Evolutionary conservation across 352 stramenopile genomes (phyloP), one percentile per base, ranked within the genome.

Genomic region (Globisporangium rhizosaccharum): DNA sequence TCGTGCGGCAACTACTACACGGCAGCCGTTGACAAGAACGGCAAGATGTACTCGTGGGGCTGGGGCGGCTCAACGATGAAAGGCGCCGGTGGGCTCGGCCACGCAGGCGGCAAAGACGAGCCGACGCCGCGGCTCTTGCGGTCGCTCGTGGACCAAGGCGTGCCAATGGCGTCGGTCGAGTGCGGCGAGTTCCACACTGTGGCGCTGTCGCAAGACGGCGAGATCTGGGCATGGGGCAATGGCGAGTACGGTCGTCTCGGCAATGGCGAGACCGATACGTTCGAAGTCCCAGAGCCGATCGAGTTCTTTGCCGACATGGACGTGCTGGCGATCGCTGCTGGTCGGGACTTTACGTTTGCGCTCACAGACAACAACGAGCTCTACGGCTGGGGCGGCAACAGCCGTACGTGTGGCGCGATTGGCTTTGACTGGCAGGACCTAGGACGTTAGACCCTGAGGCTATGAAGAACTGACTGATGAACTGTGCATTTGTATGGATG

Each of bases 371-470:
- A 85, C 10, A 89, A 90, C 60, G 78, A 92, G 53, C 69, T 98
- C 18, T 97, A 91, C 58, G 87, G 79, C 51, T 98, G 92, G 92
- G 92, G 92, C 57, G 86, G 85, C 67, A 98, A 98, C 73, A 96
- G 94, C 64, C 79, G 82, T 92, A 82, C 68, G 85, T 88, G 57
- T 48, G 1, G 33, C 28, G 28, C 28, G 23, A 23, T 33, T 36
- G 46, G 3, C 18, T 37, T 25, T 65, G n/a, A 70, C 6, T 39
- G 7, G 5, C 33, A 39, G 33, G 8, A 12, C 8, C 7, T 12
- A 39, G 33, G 33, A 23, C 23, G 23, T 23, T 23, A 23, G 23
- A 23, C 23, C 23, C 23, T 23, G 23, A 23, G 23, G 23, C 23
- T 23, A 23, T 23, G 23, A 23, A 23, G 23, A 23, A 23, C 23